Evolutionary conservation across 179 eudicot genomes (phyloP).

Genomic region (Actinidia polygama): DNA sequence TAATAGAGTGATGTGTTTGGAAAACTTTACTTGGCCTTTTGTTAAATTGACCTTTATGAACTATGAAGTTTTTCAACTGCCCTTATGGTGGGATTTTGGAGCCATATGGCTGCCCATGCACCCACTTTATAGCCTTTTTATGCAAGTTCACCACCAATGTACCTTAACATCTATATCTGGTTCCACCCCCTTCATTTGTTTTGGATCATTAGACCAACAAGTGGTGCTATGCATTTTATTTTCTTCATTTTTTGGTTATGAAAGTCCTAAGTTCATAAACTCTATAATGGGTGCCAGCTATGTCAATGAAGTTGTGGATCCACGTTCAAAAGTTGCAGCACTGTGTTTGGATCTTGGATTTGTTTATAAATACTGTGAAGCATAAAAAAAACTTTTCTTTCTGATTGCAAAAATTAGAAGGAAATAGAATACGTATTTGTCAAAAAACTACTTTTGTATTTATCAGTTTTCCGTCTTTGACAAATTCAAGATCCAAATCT

Average conservation of each 20-base stretch:
- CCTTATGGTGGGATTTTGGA: slow-evolving; percentile 19
- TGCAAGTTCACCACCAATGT: background rate
- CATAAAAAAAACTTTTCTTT: background rate
- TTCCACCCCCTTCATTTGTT: background rate
- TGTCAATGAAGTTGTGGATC: background rate
- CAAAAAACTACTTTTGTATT: no score
- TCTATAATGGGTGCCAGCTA: slow-evolving; percentile 10
- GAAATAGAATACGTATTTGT: no score
- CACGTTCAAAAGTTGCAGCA: background rate
- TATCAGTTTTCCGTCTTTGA: no score
- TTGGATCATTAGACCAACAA: background rate
- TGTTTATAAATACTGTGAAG: background rate
- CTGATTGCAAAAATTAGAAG: background rate
- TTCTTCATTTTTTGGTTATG: background rate
- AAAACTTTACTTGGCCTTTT: background rate
- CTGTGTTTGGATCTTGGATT: background rate
- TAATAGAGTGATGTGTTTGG: background rate
- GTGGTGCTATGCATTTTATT: slow-evolving; percentile 7
- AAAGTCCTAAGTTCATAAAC: background rate
- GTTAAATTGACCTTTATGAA: background rate
- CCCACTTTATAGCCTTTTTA: slow-evolving; percentile 4
- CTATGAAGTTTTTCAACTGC: background rate
- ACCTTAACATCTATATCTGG: background rate
- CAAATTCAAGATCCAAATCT: no score
- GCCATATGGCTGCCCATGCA: slow-evolving; percentile 1